These are phyloP conservation scores for Camellia lanceoleosa DNA, from an alignment of 148 eudicot genomes.

Conservation along the genomic window DNA sequence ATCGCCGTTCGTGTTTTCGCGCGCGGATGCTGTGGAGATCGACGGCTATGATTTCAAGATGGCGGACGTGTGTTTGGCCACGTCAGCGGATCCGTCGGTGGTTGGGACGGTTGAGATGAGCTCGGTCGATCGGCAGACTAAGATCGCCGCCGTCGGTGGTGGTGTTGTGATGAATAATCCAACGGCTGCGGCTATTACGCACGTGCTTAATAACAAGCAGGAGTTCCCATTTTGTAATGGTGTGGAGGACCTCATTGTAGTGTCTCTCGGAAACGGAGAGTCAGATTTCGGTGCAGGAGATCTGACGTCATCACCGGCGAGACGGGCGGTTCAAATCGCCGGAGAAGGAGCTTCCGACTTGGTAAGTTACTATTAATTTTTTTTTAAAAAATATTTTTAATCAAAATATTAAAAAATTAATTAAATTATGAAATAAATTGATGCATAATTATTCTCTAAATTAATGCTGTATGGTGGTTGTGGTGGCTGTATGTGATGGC, in stretches of 20 bases:
- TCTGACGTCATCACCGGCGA: slow-evolving; percentile 10
- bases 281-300: slow-evolving; percentile 13
- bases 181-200: slow-evolving; percentile 47
- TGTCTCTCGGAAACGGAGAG: slow-evolving; percentile 42
- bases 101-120: slow-evolving; percentile 22
- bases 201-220: slow-evolving; percentile 46
- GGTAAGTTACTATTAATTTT: slow-evolving; percentile 14
- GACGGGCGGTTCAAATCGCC: slow-evolving; percentile 25
- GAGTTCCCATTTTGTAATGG: slow-evolving; percentile 44
- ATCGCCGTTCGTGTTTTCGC: slow-evolving; percentile 40
- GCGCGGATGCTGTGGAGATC: slow-evolving; percentile 46
- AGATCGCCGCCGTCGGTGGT: slow-evolving; percentile 40
- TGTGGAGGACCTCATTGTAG: slow-evolving; percentile 37
- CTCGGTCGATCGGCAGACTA: slow-evolving; percentile 33
- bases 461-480: not conserved
- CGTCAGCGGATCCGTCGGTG: slow-evolving; percentile 18
- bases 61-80: slow-evolving; percentile 38
- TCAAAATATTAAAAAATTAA: too few relatives aligned
- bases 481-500: not conserved
- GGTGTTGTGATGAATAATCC: slow-evolving; percentile 46
- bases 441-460: too few relatives aligned
- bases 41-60: slow-evolving; percentile 43
- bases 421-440: too few relatives aligned
- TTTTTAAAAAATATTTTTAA: not conserved
- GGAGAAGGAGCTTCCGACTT: slow-evolving; percentile 44